phyloP scores from a whole-genome alignment of 2,329 filamentous ascomycete genomes.

The Exophiala dermatitidis region DNA sequence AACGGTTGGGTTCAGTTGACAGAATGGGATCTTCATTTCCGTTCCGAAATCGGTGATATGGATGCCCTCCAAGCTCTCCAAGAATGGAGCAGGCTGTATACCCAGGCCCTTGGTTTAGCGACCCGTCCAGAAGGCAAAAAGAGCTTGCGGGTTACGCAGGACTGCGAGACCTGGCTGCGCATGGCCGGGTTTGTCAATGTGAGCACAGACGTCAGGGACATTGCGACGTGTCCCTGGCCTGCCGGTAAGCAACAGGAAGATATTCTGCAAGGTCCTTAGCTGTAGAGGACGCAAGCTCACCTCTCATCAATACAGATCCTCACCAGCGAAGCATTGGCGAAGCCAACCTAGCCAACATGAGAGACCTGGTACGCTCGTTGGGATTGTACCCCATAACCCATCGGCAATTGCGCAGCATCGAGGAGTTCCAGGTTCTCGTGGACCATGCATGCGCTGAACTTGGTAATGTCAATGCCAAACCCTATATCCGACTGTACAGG shows the following conservation, averaged over 20 bases:
- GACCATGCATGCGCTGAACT: constrained; percentile 11
- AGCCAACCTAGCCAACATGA: constrained; percentile 16
- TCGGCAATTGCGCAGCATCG: constrained; percentile 3
- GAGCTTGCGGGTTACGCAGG: constrained; percentile 6
- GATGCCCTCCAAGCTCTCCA: constrained; percentile 14
- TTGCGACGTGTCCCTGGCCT: constrained; percentile 18
- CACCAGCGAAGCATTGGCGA: constrained; percentile 12
- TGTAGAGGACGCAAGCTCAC: background rate
- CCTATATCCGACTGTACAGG: constrained; percentile 16
- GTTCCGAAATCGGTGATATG: constrained; percentile 8
- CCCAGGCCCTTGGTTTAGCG: constrained; percentile 1
- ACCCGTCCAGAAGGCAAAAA: constrained; percentile 14
- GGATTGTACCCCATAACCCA: constrained; percentile 9
- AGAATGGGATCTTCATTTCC: constrained; percentile 19
- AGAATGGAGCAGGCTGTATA: constrained; percentile 15
- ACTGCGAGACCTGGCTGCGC: constrained; percentile 14
- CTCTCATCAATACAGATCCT: constrained; percentile 6
- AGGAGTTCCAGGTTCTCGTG: constrained; percentile 8
- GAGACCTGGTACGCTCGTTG: constrained; percentile 11
- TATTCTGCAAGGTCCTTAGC: background rate
- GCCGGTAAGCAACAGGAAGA: constrained; percentile 4
- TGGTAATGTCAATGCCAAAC: constrained; percentile 9
- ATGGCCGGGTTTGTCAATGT: constrained; percentile 17
- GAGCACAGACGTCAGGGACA: constrained; percentile 11
- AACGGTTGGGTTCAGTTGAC: constrained; percentile 15